A percentile compares a stretch with the other conserved stretches of the same genome.
phyloP scores from a whole-genome alignment of 2,329 filamentous ascomycete genomes.

The Apiospora pterosperma region DNA sequence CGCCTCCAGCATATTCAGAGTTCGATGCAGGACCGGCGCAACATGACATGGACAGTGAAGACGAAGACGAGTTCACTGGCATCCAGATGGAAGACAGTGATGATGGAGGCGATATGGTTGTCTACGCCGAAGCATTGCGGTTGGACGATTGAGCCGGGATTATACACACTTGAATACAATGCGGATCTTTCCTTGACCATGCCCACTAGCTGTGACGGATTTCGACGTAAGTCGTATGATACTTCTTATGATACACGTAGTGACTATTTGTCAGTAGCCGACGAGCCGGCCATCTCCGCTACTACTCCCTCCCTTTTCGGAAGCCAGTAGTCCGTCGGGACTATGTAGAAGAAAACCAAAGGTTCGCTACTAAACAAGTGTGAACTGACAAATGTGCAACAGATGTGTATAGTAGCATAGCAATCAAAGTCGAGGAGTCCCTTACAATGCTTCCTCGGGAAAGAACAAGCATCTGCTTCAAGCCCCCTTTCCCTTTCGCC shows the following conservation, averaged over 20 bases:
- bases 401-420: too few relatives aligned
- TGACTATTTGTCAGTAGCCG: not conserved
- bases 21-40: not conserved
- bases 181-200: not conserved
- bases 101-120: slow-evolving; percentile 25
- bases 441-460: not conserved
- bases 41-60: slow-evolving; percentile 13
- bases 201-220: not conserved
- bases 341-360: not conserved
- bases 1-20: slow-evolving; percentile 20
- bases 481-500: not conserved
- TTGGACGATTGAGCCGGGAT: not conserved
- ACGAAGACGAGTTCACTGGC: slow-evolving; percentile 32
- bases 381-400: not conserved
- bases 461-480: not conserved
- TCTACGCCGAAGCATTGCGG: slow-evolving; percentile 3
- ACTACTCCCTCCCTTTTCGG: not conserved
- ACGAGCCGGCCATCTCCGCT: not conserved
- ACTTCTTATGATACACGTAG: too few relatives aligned
- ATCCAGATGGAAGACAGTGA: slow-evolving; percentile 38
- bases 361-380: not conserved
- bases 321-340: not conserved
- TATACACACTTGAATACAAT: not conserved
- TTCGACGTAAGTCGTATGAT: not conserved
- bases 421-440: not conserved